phyloP scores from a whole-genome alignment of 2,329 filamentous ascomycete genomes.

The Tolypocladium amazonense region DNA sequence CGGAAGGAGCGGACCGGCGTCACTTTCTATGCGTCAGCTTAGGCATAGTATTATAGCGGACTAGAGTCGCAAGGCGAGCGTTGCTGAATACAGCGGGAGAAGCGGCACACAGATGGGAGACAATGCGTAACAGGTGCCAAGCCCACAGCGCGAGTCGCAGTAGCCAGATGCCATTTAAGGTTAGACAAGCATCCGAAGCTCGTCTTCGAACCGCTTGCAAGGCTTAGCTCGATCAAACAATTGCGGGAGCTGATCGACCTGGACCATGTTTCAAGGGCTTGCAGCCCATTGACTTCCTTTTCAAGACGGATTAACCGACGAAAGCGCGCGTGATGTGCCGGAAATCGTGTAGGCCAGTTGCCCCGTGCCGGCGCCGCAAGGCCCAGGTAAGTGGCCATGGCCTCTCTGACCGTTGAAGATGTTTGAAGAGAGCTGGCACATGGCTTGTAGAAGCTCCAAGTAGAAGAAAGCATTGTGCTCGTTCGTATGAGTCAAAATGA shows the following conservation, averaged over 20 bases:
- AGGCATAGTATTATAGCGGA: background rate
- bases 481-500: too few species aligned
- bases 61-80: background rate
- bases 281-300: background rate
- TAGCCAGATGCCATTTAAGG: background rate
- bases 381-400: too few species aligned
- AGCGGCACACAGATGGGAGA: background rate
- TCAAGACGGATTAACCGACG: background rate
- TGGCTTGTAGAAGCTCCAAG: too few species aligned
- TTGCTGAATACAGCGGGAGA: background rate
- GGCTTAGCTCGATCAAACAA: background rate
- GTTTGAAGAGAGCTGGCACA: too few species aligned
- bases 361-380: too few species aligned
- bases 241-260: background rate
- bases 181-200: background rate
- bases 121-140: background rate
- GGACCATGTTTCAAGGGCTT: background rate
- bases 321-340: background rate
- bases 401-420: too few species aligned
- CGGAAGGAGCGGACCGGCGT: background rate
- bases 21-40: background rate
- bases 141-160: background rate
- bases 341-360: background rate
- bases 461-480: too few species aligned
- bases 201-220: background rate